These are phyloP conservation scores for Hymenoscyphus albidus DNA, from an alignment of 2,329 filamentous ascomycete genomes.

Conservation along the genomic window DNA sequence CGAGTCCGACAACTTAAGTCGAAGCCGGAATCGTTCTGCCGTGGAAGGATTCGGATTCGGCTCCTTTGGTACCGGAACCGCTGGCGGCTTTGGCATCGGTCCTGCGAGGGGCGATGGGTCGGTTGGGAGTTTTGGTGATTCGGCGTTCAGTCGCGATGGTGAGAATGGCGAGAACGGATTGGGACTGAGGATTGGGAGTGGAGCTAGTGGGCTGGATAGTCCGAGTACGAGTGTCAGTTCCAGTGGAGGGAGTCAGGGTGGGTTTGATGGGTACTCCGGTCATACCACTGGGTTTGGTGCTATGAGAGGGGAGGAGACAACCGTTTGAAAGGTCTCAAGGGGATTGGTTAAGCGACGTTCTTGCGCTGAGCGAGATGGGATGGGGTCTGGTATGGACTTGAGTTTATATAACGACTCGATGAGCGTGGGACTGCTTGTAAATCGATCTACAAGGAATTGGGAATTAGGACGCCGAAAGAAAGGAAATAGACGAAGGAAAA, in stretches of 20 bases:
- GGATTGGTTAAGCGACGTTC: too few species aligned
- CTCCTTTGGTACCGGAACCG: constrained; percentile 15
- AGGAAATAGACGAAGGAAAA: background rate
- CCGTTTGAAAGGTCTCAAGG: background rate
- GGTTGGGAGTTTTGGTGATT: constrained; percentile 23
- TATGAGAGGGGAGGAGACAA: constrained; percentile 1
- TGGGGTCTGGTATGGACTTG: background rate
- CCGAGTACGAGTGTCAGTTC: constrained; percentile 34
- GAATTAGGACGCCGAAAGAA: too few species aligned
- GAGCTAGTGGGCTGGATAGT: constrained; percentile 31
- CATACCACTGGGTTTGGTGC: constrained; percentile 6
- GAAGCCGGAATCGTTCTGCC: constrained; percentile 20
- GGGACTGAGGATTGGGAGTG: constrained; percentile 16
- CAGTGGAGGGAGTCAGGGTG: constrained; percentile 24
- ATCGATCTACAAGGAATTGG: too few species aligned
- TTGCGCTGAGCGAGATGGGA: background rate
- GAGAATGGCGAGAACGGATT: constrained; percentile 15
- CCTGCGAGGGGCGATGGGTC: constrained; percentile 25
- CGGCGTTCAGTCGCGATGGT: constrained; percentile 12
- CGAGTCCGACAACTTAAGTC: constrained; percentile 27
- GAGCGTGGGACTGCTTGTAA: background rate
- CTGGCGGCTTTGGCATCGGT: constrained; percentile 28
- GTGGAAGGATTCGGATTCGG: constrained; percentile 26
- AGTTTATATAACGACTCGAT: background rate
- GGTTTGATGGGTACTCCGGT: constrained; percentile 20